These are phyloP conservation scores for Leishmania amazonensis DNA, from an alignment of 208 protist species.

Conservation along the genomic window DNA sequence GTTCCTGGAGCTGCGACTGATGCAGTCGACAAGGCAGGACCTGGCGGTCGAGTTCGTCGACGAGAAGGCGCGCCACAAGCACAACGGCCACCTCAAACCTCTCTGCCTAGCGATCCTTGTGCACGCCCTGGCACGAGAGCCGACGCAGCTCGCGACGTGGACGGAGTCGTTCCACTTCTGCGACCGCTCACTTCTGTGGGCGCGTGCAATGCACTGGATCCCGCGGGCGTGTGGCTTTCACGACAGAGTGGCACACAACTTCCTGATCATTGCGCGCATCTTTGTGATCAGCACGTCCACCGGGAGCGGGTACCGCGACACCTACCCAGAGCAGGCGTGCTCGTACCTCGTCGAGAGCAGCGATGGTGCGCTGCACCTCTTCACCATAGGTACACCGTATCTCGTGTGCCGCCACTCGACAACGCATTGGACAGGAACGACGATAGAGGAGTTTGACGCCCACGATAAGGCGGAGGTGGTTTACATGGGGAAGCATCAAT, in stretches of 20 bases:
- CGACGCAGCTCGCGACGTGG: conserved; percentile 74
- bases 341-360: conserved; percentile 64
- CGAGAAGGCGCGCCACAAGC: conserved; percentile 36
- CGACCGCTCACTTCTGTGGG: conserved; percentile 73
- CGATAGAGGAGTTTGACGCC: conserved; percentile 65
- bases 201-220: conserved; percentile 80
- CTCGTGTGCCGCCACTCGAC: conserved; percentile 70
- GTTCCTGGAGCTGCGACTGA: conserved; percentile 73
- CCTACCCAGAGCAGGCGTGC: conserved; percentile 79
- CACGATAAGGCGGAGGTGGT: conserved; percentile 70
- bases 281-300: conserved; percentile 72
- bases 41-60: conserved; percentile 81
- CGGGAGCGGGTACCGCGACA: conserved; percentile 51
- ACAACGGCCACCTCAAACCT: conserved; percentile 62
- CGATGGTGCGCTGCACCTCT: conserved; percentile 72
- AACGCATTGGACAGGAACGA: conserved; percentile 71
- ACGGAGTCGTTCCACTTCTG: conserved; percentile 86
- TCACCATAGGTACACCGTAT: conserved; percentile 84
- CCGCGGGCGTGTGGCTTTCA: conserved; percentile 72
- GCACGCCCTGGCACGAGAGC: conserved; percentile 60
- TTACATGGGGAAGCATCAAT: conserved; percentile 77
- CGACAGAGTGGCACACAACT: conserved; percentile 54
- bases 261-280: conserved; percentile 77
- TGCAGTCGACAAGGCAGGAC: conserved; percentile 52
- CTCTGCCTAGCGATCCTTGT: conserved; percentile 73